Evolutionary conservation across 331 rosid species (phyloP).

Genomic region (Erythrophleum ivorense): DNA sequence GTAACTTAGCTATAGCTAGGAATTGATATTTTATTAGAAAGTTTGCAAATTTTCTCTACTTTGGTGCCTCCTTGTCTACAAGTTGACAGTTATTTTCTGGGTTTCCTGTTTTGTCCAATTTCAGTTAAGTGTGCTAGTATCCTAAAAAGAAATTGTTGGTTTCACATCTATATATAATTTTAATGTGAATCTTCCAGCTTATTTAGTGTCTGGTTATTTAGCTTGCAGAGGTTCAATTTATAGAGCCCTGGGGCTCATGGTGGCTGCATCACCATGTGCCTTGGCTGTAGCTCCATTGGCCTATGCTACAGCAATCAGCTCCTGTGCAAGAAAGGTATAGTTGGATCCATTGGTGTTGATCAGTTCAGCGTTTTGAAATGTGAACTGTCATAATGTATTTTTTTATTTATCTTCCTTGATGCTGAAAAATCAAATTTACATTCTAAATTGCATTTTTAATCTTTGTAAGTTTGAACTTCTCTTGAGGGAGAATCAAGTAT

Average conservation of each 20-base stretch:
- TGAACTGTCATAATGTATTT: slow-evolving; percentile 21
- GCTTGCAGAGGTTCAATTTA: slow-evolving; percentile 98
- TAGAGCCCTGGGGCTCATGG: slow-evolving; percentile 97
- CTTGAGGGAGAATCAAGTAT: slow-evolving; percentile 17
- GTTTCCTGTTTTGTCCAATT: background rate
- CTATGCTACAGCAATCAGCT: slow-evolving; percentile 94
- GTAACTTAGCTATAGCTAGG: background rate
- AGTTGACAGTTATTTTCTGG: slow-evolving; percentile 20
- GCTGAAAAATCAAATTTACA: slow-evolving; percentile 6
- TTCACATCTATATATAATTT: slow-evolving; percentile 28
- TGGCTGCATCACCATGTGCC: slow-evolving; percentile 99
- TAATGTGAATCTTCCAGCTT: slow-evolving; percentile 39
- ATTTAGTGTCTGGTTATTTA: slow-evolving; percentile 49
- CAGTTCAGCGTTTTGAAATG: slow-evolving; percentile 14
- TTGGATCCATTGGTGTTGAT: slow-evolving; percentile 12
- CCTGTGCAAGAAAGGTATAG: slow-evolving; percentile 89
- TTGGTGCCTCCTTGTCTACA: background rate
- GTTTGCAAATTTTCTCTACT: background rate
- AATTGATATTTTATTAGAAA: slow-evolving; percentile 11
- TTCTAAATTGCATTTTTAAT: slow-evolving; percentile 16
- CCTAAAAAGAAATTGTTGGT: slow-evolving; percentile 1
- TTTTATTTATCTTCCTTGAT: background rate
- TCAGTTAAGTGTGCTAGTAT: background rate
- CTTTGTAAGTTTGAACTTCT: background rate
- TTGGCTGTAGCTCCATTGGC: slow-evolving; percentile 98